Conservation (phyloP, 164 flowering plant species). For the Vitis labrusca region DNA sequence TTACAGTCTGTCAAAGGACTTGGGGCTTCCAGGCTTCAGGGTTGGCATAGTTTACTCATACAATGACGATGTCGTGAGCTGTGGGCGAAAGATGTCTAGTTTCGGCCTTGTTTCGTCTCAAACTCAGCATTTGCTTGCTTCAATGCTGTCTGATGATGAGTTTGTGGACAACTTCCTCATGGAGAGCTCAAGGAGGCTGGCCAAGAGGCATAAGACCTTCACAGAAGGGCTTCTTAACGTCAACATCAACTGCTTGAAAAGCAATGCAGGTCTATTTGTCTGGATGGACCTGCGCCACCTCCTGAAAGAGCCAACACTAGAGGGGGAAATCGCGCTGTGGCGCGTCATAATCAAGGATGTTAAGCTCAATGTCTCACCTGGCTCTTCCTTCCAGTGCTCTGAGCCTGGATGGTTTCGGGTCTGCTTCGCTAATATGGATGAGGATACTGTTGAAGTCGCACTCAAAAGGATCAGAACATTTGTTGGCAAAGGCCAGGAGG, state of each 20-base stretch:
- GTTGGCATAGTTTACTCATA: conserved; percentile 53
- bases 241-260: conserved; percentile 27
- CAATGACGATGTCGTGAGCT: conserved; percentile 33
- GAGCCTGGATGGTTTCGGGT: conserved; percentile 69
- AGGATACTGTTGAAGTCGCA: conserved; percentile 40
- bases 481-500: conserved; percentile 10
- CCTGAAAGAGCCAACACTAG: conserved; percentile 29
- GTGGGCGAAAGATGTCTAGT: conserved; percentile 53
- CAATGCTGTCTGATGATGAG: conserved; percentile 39
- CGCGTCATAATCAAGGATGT: conserved; percentile 40
- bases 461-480: conserved; percentile 35
- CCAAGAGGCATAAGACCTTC: conserved; percentile 18
- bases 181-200: conserved; percentile 35
- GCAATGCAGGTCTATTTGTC: conserved; percentile 46
- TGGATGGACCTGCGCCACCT: conserved; percentile 52
- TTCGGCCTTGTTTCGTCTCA: conserved; percentile 52
- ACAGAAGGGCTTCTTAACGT: conserved; percentile 27
- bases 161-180: conserved; percentile 27
- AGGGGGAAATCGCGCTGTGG: conserved; percentile 48
- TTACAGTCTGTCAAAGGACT: conserved; percentile 54
- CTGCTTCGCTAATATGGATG: conserved; percentile 61
- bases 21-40: conserved; percentile 57
- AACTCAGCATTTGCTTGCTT: conserved; percentile 39
- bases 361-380: conserved; percentile 61
- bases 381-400: conserved; percentile 44